Base-by-base conservation (phyloP, 371 early-diverging fungal genomes). In the Mucor lusitanicus region DNA sequence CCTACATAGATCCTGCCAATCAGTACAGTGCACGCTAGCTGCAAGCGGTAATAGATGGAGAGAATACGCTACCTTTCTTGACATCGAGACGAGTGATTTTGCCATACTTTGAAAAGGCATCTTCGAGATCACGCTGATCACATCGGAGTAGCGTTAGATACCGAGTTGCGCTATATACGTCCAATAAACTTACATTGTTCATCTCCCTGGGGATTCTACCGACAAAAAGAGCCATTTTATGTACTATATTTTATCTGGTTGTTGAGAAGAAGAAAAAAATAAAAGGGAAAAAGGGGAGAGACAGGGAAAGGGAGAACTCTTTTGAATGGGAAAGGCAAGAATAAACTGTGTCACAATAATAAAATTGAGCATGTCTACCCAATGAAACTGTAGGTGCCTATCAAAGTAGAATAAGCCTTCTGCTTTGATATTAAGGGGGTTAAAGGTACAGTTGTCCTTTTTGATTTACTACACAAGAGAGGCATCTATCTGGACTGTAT, bases 61-160 rank as follows among this genome's bases (percentile, higher is more conserved):
- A 19, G 21, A 3, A 42, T 35, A 35, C 37, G 37, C 12, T 73
- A 85, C 81, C 81, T 78, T 82, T 78, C 78, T 90, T 85, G 44
- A 92, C 75, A 77, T 88, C 91, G 67, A 89, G 83, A 71, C 90
- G 86, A 69, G 85, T 85, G 75, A 92, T 89, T 69, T 89, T 82
- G 63, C 92, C 92, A 68, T 88, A 92, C 64, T 90, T 88, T 73
- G 82, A 76, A 73, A 92, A 92, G 61, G 89, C 81, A 63, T 84
- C 84, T 76, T 92, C 91, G 56, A 92, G 79, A 68, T 92, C 92
- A 72, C 89, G 82, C 77, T 82, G 39, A 32, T 48, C 46, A 48
- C 23, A 55, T 39, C 28, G 30, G 58, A 25, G 17, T 15, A 53
- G 27, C 27, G 27, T 53, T 53, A 46, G 21, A 7, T 11, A 46